These are phyloP conservation scores for Pseudonitzschia pungens DNA, from an alignment of 108 stramenopile genomes.

Conservation along the genomic window DNA sequence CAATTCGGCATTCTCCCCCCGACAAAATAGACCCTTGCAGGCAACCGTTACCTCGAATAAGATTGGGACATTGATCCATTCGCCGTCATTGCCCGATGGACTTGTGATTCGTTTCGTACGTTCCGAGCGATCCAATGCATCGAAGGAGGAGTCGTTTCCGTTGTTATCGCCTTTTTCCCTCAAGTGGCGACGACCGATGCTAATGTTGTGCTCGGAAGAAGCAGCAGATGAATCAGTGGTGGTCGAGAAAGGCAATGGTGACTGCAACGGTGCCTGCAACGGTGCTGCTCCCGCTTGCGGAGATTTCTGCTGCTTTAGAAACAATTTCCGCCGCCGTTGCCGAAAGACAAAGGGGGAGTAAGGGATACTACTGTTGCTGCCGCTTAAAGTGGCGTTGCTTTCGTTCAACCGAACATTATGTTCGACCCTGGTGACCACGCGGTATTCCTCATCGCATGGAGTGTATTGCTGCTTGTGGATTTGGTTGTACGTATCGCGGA, in stretches of 20 bases:
- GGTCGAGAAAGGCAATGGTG: no score
- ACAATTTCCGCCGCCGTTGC: no score
- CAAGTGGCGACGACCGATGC: no score
- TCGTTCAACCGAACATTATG: neutral
- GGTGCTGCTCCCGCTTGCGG: no score
- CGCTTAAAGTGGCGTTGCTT: neutral
- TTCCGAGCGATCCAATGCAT: neutral
- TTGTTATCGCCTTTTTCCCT: no score
- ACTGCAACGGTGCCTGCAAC: no score
- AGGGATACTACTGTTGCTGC: neutral
- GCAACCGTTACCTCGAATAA: slow-evolving; percentile 1
- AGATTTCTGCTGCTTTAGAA: no score
- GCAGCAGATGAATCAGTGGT: no score
- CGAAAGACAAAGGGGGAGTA: no score
- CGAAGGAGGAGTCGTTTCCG: no score
- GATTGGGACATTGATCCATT: neutral
- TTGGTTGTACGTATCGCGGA: neutral
- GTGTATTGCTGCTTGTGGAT: neutral
- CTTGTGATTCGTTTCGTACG: neutral
- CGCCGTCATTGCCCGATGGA: neutral
- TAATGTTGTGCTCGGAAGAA: no score
- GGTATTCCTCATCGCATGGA: neutral
- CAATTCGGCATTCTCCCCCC: neutral
- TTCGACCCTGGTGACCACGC: neutral
- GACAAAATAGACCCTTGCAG: neutral